phyloP scores from a whole-genome alignment of 257 asterid species.

The Fraxinus americana region DNA sequence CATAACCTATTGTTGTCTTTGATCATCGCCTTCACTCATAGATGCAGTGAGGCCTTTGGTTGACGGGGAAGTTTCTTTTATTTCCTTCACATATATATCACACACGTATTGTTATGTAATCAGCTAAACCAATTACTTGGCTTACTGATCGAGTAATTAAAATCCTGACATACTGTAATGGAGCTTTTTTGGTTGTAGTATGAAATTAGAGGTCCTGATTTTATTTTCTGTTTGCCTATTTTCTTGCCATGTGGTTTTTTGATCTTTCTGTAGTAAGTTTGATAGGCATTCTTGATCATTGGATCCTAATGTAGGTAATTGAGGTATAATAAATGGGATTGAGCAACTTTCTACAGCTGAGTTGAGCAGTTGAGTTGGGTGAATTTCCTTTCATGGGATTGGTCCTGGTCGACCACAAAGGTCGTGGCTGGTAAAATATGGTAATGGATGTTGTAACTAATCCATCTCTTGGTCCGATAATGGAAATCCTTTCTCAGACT shows the following conservation, averaged over 20 bases:
- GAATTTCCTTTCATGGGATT: slow-evolving; percentile 17
- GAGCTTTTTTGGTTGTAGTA: no score
- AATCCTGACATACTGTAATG: background rate
- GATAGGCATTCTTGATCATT: background rate
- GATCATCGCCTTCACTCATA: no score
- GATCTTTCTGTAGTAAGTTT: background rate
- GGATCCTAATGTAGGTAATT: slow-evolving; percentile 9
- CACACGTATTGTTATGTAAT: background rate
- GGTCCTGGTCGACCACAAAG: background rate
- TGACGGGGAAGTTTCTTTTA: no score
- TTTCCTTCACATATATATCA: no score
- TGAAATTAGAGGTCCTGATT: no score
- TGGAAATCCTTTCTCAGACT: slow-evolving; percentile 36
- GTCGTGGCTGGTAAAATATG: slow-evolving; percentile 24
- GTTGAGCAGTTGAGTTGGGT: slow-evolving; percentile 8
- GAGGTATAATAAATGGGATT: slow-evolving; percentile 19
- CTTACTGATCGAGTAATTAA: background rate
- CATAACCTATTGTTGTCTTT: no score
- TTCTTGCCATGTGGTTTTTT: no score
- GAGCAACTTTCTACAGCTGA: background rate
- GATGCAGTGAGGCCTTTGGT: no score
- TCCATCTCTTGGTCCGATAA: slow-evolving; percentile 28
- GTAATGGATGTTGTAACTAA: slow-evolving; percentile 37
- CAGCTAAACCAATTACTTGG: background rate
- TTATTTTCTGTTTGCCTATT: no score